Percentiles rank a stretch among this genome's conserved stretches.
Evolutionary conservation across 2,329 filamentous ascomycete genomes (phyloP).

Genomic region (Hansfordia pulvinata): DNA sequence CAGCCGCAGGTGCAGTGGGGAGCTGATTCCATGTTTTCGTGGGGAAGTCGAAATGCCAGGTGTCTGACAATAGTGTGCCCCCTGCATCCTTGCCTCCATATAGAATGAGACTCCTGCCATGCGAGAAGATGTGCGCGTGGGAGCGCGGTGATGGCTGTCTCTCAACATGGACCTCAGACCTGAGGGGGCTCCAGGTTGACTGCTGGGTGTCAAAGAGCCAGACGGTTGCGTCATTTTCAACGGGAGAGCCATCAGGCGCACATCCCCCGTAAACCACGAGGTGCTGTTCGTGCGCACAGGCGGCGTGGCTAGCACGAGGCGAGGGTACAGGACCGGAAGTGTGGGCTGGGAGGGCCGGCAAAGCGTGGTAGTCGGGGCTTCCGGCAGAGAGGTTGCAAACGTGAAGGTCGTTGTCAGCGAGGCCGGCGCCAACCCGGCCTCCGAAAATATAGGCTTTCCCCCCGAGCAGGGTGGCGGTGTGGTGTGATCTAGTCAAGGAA

Average conservation of each 20-base stretch:
- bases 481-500: slow-evolving; percentile 30
- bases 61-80: slow-evolving; percentile 22
- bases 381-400: slow-evolving; percentile 21
- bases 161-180: slow-evolving; percentile 16
- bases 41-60: slow-evolving; percentile 35
- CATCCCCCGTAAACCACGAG: slow-evolving; percentile 22
- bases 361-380: slow-evolving; percentile 17
- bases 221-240: slow-evolving; percentile 18
- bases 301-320: slow-evolving; percentile 20
- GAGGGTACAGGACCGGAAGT: slow-evolving; percentile 15
- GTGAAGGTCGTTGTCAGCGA: slow-evolving; percentile 36
- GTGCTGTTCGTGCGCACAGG: slow-evolving; percentile 17
- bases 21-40: slow-evolving; percentile 34
- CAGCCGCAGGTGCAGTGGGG: slow-evolving; percentile 24
- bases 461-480: slow-evolving; percentile 37
- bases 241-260: slow-evolving; percentile 12
- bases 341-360: slow-evolving; percentile 16
- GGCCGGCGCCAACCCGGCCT: slow-evolving; percentile 23
- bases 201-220: slow-evolving; percentile 24
- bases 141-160: slow-evolving; percentile 15
- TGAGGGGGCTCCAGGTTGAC: slow-evolving; percentile 19
- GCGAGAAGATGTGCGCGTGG: slow-evolving; percentile 21
- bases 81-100: slow-evolving; percentile 26
- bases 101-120: slow-evolving; percentile 31
- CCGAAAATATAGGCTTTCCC: slow-evolving; percentile 43